These are phyloP conservation scores for Plasmodium vivax DNA, from an alignment of 169 alveolate species.

Conservation along the genomic window DNA sequence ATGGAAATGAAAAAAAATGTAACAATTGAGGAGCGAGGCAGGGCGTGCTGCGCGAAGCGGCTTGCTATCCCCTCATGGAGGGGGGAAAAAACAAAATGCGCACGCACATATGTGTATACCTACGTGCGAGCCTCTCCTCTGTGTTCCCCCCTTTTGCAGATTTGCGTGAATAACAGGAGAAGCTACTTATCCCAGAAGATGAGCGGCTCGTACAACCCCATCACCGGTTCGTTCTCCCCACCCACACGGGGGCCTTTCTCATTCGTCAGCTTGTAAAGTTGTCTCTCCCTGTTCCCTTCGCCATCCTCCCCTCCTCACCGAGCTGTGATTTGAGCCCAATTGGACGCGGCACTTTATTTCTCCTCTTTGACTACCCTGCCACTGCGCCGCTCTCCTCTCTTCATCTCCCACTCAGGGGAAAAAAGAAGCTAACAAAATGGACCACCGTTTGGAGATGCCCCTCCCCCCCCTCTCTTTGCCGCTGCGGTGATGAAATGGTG, in stretches of 20 bases:
- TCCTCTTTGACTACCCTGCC: background rate
- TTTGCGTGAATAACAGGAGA: conserved; percentile 10
- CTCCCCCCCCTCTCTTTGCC: background rate
- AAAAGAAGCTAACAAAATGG: conserved; percentile 8
- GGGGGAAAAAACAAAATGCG: background rate
- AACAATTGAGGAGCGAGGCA: background rate
- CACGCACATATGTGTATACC: background rate
- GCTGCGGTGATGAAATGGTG: background rate
- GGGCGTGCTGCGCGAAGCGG: background rate
- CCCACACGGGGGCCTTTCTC: background rate
- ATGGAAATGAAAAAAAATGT: conserved; percentile 54
- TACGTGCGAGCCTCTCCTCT: background rate
- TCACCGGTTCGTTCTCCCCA: conserved; percentile 29
- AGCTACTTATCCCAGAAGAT: conserved; percentile 31
- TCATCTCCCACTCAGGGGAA: conserved; percentile 15
- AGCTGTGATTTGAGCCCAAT: background rate
- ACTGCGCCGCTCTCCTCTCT: background rate
- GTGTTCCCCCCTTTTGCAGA: background rate
- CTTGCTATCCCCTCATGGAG: background rate
- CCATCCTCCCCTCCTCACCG: background rate
- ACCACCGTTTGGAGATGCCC: background rate
- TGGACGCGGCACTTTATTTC: background rate
- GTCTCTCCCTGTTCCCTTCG: background rate
- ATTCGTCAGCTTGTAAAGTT: background rate
- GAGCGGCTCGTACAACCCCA: conserved; percentile 57